These are phyloP conservation scores for Castanea sativa DNA, from an alignment of 306 rosid genomes.

Conservation along the genomic window DNA sequence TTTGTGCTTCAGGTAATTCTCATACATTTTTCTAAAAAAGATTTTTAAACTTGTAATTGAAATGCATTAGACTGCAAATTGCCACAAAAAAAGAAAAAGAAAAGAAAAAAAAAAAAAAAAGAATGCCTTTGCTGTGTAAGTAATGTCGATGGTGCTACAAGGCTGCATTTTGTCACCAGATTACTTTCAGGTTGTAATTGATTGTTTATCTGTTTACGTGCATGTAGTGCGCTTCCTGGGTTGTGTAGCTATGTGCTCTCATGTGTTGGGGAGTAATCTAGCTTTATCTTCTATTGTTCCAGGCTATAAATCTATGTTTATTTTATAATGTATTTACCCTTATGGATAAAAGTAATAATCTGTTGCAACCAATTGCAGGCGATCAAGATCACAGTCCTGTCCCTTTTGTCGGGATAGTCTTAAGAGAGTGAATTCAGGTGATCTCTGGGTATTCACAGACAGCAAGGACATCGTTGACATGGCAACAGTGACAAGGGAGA, in stretches of 20 bases:
- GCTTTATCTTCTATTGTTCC: neutral
- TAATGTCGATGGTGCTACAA: neutral
- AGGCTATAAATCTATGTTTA: neutral
- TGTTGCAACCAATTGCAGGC: conserved; percentile 49
- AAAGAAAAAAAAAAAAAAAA: neutral
- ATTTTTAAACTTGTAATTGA: no score
- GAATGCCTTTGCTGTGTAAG: neutral
- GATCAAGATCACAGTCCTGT: conserved; percentile 83
- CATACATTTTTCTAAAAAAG: no score
- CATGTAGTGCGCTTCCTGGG: neutral
- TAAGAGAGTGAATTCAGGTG: conserved; percentile 81
- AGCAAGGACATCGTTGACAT: conserved; percentile 69
- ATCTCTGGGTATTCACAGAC: conserved; percentile 88
- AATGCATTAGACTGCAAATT: neutral
- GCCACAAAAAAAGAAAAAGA: neutral
- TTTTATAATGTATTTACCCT: neutral
- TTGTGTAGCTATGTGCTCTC: neutral
- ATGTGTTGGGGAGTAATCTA: neutral
- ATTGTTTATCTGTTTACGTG: neutral
- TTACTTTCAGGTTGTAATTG: neutral
- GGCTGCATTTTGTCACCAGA: neutral
- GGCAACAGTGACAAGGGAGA: conserved; percentile 81
- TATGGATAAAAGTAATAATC: conserved; percentile 9
- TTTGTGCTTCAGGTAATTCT: no score
- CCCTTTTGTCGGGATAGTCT: conserved; percentile 96